Evolutionary conservation across 2,329 filamentous ascomycete species (phyloP).

Genomic region (Verticillium klebahnii): DNA sequence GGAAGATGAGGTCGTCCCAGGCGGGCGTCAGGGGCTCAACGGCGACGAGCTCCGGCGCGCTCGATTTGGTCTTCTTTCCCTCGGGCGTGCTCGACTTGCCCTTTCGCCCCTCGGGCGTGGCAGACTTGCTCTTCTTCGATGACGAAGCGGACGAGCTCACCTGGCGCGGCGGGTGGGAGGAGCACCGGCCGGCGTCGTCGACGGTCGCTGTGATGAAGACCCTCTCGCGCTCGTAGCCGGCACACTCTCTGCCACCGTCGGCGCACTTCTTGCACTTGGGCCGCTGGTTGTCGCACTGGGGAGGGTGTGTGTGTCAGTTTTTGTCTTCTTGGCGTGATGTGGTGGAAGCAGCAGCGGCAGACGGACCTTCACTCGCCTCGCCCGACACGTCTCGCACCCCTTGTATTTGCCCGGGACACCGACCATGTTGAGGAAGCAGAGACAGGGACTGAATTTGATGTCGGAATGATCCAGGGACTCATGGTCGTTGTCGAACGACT

Average conservation of each 20-base stretch:
- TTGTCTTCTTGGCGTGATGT: too few species aligned
- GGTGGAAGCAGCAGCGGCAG: background rate
- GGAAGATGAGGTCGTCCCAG: constrained; percentile 41
- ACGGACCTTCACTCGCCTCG: constrained; percentile 53
- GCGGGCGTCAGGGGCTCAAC: constrained; percentile 40
- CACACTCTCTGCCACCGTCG: constrained; percentile 51
- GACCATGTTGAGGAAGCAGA: constrained; percentile 37
- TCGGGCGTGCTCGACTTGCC: background rate
- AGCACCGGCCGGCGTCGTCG: constrained; percentile 49
- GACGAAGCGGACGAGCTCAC: constrained; percentile 23
- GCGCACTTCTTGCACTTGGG: constrained; percentile 58
- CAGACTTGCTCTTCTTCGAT: constrained; percentile 21
- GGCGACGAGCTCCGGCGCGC: constrained; percentile 24
- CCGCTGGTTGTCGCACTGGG: constrained; percentile 56
- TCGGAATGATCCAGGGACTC: too few species aligned
- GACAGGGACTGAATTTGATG: background rate
- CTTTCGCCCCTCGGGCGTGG: constrained; percentile 16
- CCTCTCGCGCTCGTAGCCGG: constrained; percentile 57
- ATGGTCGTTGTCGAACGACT: background rate
- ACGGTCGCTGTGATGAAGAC: constrained; percentile 61
- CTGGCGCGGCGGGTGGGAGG: constrained; percentile 49
- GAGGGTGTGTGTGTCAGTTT: background rate
- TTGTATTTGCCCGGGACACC: constrained; percentile 61
- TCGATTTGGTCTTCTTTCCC: constrained; percentile 17
- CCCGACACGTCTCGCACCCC: constrained; percentile 58